Conservation (phyloP, 495 filamentous ascomycete species). For the Aspergillus heteromorphus region DNA sequence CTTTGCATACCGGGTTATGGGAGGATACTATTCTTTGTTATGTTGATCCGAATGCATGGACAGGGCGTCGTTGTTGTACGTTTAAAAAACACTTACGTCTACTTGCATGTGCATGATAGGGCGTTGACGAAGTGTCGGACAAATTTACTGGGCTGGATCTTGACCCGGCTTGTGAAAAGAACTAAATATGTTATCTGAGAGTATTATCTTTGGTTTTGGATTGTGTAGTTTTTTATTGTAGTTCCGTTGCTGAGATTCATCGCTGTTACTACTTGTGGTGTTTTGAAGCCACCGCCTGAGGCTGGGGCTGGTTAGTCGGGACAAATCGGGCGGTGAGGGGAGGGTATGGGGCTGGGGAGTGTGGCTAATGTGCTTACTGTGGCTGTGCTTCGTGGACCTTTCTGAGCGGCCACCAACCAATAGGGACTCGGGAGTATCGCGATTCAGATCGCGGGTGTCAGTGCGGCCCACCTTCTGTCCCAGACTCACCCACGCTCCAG, state of each 20-base stretch:
- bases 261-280: too few species aligned
- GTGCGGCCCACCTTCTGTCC: too few species aligned
- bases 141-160: not conserved
- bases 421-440: too few species aligned
- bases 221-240: not conserved
- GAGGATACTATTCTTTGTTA: conserved; percentile 7
- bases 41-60: conserved; percentile 8
- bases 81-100: conserved; percentile 1
- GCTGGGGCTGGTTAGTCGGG: not conserved
- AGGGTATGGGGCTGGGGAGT: too few species aligned
- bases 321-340: not conserved
- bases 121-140: conserved; percentile 12
- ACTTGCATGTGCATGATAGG: conserved; percentile 24
- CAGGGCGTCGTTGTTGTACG: conserved; percentile 21
- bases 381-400: too few species aligned
- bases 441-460: too few species aligned
- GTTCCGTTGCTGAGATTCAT: too few species aligned
- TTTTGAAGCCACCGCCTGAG: not conserved
- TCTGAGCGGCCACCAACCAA: too few species aligned
- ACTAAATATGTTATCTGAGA: not conserved
- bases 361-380: too few species aligned
- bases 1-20: conserved; percentile 8
- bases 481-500: too few species aligned
- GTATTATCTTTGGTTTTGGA: not conserved
- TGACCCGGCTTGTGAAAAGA: not conserved